Base-by-base conservation (phyloP, 2,329 filamentous ascomycete species). In the Huntiella moniliformis region DNA sequence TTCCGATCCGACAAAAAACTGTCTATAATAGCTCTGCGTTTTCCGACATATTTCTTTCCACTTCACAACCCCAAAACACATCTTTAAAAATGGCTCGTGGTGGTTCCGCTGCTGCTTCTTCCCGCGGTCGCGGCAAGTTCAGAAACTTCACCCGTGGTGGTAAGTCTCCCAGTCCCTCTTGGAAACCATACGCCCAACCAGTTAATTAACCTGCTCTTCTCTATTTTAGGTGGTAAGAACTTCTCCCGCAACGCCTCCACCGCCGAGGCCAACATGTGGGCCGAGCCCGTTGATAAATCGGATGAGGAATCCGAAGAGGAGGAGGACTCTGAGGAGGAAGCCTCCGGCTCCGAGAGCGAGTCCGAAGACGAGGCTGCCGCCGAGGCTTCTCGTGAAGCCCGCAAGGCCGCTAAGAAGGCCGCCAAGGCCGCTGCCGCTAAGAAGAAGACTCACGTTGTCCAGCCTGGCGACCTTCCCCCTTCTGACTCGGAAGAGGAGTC, bases 91-190 rank as follows among this genome's bases (percentile, higher is more conserved):
- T 74, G 71, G 60, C 67, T 58, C 48, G 44, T 37, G 28, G 41
- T 44, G 61, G 61, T 51, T 59, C 60, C 49, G 62, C 68, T 38
- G 67, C 66, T 52, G 56, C 61, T 36, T 67, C 61, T 60, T 70
- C 79, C 53, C 73, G 85, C 60, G 86, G 84, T 55, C 82, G 82
- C 56, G 85, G 87, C 64, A 96, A 96, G 67, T 94, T 88, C 63
- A 82, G 77, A 67, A 96, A 95, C 69, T 85, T 81, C 54, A 86
- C 84, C 55, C 74, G 88, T 65, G 88, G 88, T 71, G 87, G 88
- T 88, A 65, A 55, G 72, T 57, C 15, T 18, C 11, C 28, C 37
- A 31, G 42, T 43, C 42, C 22, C 22, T 28, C 22, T 28, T 28
- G 22, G 28, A 12, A 36, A 6, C 6, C 34, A 18, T 11, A 22